Conservation (phyloP, 208 protist genomes). For the Trypanosoma caninum region DNA sequence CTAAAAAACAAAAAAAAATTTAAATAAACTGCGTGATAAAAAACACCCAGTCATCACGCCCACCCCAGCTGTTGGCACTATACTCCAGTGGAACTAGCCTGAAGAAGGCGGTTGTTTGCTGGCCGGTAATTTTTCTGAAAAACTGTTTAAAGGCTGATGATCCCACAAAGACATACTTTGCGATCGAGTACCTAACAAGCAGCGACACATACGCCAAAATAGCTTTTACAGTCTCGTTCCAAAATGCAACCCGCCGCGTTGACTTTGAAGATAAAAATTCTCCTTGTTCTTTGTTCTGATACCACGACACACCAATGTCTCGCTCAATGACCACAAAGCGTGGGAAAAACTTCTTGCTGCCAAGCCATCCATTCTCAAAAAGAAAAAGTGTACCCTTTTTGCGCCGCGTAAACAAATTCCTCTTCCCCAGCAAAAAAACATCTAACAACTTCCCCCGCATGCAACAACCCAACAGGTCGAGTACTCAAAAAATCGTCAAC, state of each 20-base stretch:
- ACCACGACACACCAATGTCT: slow-evolving; percentile 43
- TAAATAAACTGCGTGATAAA: slow-evolving; percentile 61
- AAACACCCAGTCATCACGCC: slow-evolving; percentile 58
- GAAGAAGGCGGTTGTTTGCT: slow-evolving; percentile 60
- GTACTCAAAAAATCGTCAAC: too few relatives aligned
- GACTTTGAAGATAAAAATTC: slow-evolving; percentile 16
- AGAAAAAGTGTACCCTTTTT: slow-evolving; percentile 47
- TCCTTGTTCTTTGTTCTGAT: slow-evolving; percentile 28
- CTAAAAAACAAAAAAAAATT: slow-evolving; percentile 53
- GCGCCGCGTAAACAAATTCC: not conserved
- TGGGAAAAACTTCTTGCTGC: slow-evolving; percentile 26
- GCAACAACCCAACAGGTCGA: too few relatives aligned
- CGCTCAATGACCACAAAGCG: slow-evolving; percentile 58
- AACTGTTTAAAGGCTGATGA: slow-evolving; percentile 44
- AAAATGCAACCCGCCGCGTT: slow-evolving; percentile 42
- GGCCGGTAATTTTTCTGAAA: slow-evolving; percentile 51
- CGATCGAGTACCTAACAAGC: slow-evolving; percentile 50
- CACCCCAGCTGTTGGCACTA: slow-evolving; percentile 25
- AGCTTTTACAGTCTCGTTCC: slow-evolving; percentile 44
- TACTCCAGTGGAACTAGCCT: slow-evolving; percentile 63
- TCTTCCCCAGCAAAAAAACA: not conserved
- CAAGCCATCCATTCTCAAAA: slow-evolving; percentile 18
- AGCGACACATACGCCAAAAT: too few relatives aligned
- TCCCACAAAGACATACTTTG: slow-evolving; percentile 41
- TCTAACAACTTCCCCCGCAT: too few relatives aligned